Percentiles rank a stretch among this genome's conserved stretches.
phyloP scores from a whole-genome alignment of 2,329 filamentous ascomycete genomes.

The Monilinia polystroma region DNA sequence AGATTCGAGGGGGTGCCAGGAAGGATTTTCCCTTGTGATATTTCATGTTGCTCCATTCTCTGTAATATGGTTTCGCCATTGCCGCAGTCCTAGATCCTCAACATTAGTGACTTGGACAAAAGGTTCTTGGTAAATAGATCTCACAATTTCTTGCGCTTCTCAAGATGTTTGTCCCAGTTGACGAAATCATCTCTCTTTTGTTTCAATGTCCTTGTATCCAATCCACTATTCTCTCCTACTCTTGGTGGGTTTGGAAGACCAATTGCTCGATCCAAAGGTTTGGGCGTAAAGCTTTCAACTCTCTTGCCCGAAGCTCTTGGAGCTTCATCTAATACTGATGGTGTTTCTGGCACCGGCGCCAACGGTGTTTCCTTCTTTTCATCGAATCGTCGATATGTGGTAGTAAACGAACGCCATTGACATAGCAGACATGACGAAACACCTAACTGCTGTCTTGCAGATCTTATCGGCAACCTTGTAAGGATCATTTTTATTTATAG shows the following conservation, averaged over 20 bases:
- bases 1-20: slow-evolving; percentile 77
- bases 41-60: slow-evolving; percentile 85
- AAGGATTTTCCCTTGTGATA: slow-evolving; percentile 91
- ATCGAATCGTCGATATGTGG: slow-evolving; percentile 44
- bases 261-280: slow-evolving; percentile 69
- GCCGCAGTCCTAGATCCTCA: slow-evolving; percentile 59
- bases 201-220: slow-evolving; percentile 64
- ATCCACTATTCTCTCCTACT: slow-evolving; percentile 77
- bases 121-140: not conserved
- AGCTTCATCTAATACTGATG: slow-evolving; percentile 54
- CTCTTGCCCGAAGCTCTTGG: slow-evolving; percentile 60
- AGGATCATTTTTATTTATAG: slow-evolving; percentile 33
- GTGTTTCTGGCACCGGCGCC: slow-evolving; percentile 35
- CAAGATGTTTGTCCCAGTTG: slow-evolving; percentile 80
- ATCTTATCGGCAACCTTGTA: slow-evolving; percentile 30
- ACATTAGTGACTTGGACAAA: slow-evolving; percentile 18
- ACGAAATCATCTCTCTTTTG: slow-evolving; percentile 78
- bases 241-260: slow-evolving; percentile 73
- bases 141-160: slow-evolving; percentile 72
- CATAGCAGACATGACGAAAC: slow-evolving; percentile 49
- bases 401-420: slow-evolving; percentile 52
- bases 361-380: slow-evolving; percentile 32
- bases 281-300: slow-evolving; percentile 56
- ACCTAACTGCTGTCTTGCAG: slow-evolving; percentile 28
- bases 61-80: slow-evolving; percentile 87